Percentiles rank a stretch among this genome's conserved stretches.
Conservation (phyloP, 306 rosid species). For the Citrullus mucosospermus region DNA sequence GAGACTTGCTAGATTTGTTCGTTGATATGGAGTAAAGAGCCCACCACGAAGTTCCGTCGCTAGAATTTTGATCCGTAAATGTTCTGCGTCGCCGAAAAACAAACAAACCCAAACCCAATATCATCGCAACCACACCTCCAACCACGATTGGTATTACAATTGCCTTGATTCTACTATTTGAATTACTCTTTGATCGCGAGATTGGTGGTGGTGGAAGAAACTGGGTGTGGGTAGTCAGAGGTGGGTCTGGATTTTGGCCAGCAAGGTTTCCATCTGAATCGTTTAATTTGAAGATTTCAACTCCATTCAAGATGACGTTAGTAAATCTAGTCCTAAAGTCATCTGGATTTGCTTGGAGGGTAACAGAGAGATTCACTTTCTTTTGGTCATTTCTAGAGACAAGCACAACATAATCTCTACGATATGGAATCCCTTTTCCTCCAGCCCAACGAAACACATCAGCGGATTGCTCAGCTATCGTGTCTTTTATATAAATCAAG, state of each 20-base stretch:
- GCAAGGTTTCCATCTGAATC: constrained; percentile 7
- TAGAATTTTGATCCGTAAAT: neutral
- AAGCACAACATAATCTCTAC: neutral
- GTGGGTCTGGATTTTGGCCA: constrained; percentile 25
- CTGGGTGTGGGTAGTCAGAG: neutral
- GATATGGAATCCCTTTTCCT: neutral
- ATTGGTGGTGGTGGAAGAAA: neutral
- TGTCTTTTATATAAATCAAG: constrained; percentile 12
- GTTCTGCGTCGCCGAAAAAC: neutral
- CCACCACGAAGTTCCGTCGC: neutral
- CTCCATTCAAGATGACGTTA: constrained; percentile 31
- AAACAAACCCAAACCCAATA: neutral
- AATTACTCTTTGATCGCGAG: accelerated
- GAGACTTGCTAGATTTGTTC: constrained; percentile 2
- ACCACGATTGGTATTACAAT: neutral
- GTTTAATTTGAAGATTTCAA: constrained; percentile 39
- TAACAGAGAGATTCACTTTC: constrained; percentile 11
- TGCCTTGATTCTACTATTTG: neutral
- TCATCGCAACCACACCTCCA: constrained; percentile 2
- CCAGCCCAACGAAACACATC: constrained; percentile 6
- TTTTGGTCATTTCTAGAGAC: neutral
- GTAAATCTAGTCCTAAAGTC: accelerated
- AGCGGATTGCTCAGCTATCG: constrained; percentile 8
- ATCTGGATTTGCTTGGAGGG: constrained; percentile 3
- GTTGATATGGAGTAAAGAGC: neutral